phyloP scores from a whole-genome alignment of 2,329 filamentous ascomycete species.

The Emergomyces pasteurianus region DNA sequence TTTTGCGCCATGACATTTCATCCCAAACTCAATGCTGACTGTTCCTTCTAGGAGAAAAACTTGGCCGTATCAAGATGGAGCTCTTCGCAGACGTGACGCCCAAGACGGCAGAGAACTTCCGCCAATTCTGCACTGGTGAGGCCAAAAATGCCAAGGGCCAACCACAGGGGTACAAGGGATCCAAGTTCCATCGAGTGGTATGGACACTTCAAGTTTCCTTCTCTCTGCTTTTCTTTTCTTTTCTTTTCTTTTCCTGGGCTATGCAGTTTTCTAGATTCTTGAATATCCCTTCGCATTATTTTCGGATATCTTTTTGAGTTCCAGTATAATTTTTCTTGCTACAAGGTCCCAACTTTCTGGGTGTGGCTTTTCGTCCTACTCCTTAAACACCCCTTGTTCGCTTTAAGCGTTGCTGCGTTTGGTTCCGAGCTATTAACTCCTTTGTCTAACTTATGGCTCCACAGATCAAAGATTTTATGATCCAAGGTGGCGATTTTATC shows the following conservation, averaged over 20 bases:
- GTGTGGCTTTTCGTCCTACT: no score
- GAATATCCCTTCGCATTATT: not conserved
- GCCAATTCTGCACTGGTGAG: constrained; percentile 93
- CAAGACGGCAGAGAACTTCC: constrained; percentile 90
- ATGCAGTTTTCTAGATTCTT: not conserved
- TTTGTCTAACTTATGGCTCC: not conserved
- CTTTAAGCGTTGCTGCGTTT: not conserved
- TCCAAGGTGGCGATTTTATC: no score
- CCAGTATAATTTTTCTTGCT: not conserved
- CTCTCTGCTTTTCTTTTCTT: no score
- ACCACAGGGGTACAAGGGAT: constrained; percentile 87
- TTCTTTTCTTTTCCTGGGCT: not conserved
- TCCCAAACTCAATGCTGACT: not conserved
- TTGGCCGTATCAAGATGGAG: constrained; percentile 82
- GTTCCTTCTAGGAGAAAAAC: constrained; percentile 54
- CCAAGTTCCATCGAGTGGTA: constrained; percentile 87
- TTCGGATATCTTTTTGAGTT: not conserved
- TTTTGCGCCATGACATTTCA: not conserved
- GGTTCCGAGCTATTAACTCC: not conserved
- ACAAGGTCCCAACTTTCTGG: not conserved
- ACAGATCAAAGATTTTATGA: constrained; percentile 93
- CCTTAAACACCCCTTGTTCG: no score
- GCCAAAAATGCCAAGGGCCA: constrained; percentile 63
- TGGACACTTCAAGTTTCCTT: not conserved
- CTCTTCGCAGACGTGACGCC: constrained; percentile 77